Evolutionary conservation across 371 early-diverging fungal species (phyloP).

Genomic region (Sporodiniella umbellata): DNA sequence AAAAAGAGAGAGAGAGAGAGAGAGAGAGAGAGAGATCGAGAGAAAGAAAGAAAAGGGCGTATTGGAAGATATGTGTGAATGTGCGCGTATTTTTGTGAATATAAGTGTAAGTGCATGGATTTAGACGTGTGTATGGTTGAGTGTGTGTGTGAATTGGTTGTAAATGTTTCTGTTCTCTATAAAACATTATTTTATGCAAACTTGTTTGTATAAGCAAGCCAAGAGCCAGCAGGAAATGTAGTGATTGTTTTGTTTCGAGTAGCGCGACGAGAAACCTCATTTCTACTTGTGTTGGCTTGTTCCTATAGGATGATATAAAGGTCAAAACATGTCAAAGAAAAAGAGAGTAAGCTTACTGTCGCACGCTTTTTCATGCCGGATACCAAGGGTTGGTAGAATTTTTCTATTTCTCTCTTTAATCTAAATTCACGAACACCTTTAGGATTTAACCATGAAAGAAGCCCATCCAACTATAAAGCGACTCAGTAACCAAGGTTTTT

Average conservation of each 20-base stretch:
- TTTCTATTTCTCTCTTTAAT: slow-evolving; percentile 52
- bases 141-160: too few relatives aligned
- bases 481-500: not conserved
- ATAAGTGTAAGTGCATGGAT: too few relatives aligned
- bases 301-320: slow-evolving; percentile 25
- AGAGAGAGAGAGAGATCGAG: too few relatives aligned
- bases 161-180: not conserved
- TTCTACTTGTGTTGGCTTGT: slow-evolving; percentile 25
- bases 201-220: slow-evolving; percentile 42
- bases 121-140: too few relatives aligned
- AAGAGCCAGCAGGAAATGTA: slow-evolving; percentile 31
- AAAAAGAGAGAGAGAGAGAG: too few relatives aligned
- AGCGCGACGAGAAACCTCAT: slow-evolving; percentile 41
- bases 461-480: slow-evolving; percentile 47
- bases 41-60: too few relatives aligned
- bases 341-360: slow-evolving; percentile 17
- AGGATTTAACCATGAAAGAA: slow-evolving; percentile 74
- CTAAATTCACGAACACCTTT: slow-evolving; percentile 72
- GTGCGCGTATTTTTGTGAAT: too few relatives aligned
- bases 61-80: too few relatives aligned
- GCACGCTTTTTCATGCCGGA: slow-evolving; percentile 49
- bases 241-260: slow-evolving; percentile 44
- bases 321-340: too few relatives aligned
- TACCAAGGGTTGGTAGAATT: slow-evolving; percentile 34
- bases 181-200: slow-evolving; percentile 25